Conservation (phyloP, 108 stramenopile genomes). For the Seminavis robusta region DNA sequence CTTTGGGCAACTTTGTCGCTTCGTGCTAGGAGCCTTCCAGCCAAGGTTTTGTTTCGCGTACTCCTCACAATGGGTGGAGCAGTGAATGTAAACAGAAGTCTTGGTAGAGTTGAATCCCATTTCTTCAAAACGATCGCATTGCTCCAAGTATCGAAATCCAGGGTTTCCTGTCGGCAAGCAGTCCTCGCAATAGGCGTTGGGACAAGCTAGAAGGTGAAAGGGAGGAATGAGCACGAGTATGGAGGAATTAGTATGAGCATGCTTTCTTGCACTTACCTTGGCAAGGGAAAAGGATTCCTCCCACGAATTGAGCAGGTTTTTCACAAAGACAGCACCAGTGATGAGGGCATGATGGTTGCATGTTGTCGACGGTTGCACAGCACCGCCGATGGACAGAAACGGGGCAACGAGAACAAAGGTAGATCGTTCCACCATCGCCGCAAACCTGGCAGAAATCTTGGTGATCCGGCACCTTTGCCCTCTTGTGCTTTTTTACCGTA, state of each 20-base stretch:
- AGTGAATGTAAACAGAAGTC: conserved; percentile 58
- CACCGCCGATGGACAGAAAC: conserved; percentile 42
- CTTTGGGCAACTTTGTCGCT: conserved; percentile 25
- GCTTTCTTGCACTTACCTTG: too few relatives aligned
- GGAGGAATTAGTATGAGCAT: too few relatives aligned
- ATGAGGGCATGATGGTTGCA: conserved; percentile 62
- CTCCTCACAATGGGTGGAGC: conserved; percentile 42
- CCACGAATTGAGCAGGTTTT: conserved; percentile 48
- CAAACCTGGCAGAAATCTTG: conserved; percentile 65
- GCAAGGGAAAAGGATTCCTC: conserved; percentile 88
- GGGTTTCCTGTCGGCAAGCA: conserved; percentile 53
- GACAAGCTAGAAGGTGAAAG: too few relatives aligned
- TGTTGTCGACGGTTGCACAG: conserved; percentile 25
- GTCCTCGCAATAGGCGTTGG: conserved; percentile 79
- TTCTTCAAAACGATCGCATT: conserved; percentile 40
- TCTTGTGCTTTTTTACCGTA: conserved; percentile 21
- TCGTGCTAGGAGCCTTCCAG: conserved; percentile 6
- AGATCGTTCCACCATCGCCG: conserved; percentile 72
- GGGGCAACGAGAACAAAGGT: conserved; percentile 67
- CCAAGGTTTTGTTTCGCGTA: conserved; percentile 43
- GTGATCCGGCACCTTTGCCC: conserved; percentile 12
- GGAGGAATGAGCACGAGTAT: too few relatives aligned
- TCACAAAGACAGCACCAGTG: conserved; percentile 69
- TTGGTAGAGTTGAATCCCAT: conserved; percentile 37
- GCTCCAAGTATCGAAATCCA: conserved; percentile 22